A percentile compares a stretch with the other conserved stretches of the same genome.
Conservation (phyloP, 768 basidiomycete genomes). For the Asterophora parasitica region DNA sequence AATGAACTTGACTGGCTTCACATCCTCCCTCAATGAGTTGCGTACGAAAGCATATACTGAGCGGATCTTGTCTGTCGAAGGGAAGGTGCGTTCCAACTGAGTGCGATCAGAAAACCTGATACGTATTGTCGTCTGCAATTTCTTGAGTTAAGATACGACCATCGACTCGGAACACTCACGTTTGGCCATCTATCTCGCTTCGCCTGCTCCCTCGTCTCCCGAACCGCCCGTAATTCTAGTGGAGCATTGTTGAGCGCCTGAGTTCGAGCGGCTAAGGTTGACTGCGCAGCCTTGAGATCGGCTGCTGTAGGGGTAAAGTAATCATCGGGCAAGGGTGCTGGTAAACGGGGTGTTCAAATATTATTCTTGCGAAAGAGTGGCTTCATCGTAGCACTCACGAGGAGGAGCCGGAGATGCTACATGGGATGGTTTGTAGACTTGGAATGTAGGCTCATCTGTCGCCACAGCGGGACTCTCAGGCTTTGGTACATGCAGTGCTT, state of each 20-base stretch:
- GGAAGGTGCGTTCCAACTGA: constrained; percentile 73
- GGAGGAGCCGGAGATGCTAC: constrained; percentile 21
- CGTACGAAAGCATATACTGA: constrained; percentile 85
- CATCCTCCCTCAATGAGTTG: constrained; percentile 63
- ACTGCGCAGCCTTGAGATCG: constrained; percentile 68
- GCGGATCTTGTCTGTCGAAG: constrained; percentile 74
- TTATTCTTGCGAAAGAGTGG: not conserved
- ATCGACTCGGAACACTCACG: constrained; percentile 33
- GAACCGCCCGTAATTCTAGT: constrained; percentile 55
- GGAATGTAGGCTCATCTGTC: constrained; percentile 27
- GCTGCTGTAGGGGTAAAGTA: constrained; percentile 70
- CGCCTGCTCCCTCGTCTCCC: constrained; percentile 57
- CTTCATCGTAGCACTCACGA: constrained; percentile 26
- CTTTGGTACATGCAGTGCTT: constrained; percentile 1
- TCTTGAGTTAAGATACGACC: not conserved
- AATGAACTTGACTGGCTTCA: constrained; percentile 75
- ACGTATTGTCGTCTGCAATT: constrained; percentile 69
- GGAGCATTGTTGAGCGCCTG: constrained; percentile 67
- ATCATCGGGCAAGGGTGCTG: constrained; percentile 60
- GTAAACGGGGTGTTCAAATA: not conserved
- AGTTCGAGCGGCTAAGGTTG: constrained; percentile 54
- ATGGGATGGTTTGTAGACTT: constrained; percentile 43
- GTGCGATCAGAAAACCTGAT: constrained; percentile 78
- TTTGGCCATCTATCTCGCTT: constrained; percentile 70
- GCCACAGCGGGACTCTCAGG: constrained; percentile 1